Base-by-base conservation (phyloP, 345 rosid genomes). In the Murraya koenigii region DNA sequence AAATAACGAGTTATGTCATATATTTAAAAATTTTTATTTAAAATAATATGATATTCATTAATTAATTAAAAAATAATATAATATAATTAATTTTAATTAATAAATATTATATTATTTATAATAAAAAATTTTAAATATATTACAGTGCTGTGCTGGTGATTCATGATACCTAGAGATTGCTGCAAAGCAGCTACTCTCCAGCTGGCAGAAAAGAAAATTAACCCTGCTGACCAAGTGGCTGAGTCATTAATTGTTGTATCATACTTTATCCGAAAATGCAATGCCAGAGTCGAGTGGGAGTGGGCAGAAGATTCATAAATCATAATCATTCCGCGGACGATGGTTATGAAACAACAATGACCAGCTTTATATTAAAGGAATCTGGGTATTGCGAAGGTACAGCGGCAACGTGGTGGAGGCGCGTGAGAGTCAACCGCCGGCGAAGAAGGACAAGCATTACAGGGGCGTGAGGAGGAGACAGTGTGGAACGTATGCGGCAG, bases 401-500 rank as follows among this genome's bases (percentile, higher is more conserved):
- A 13, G 17, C 49, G 17, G 13, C 49, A 17, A 19, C 56, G 22
- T 3, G 56, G 33, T 0, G 66, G 36, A 7, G 71, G 32, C 52
- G 54, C 5, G 4, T 20, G 28, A 66, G 8, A 5, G 22, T 23
- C 71, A 11, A 11, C 15, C 56, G 72, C 33, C 35, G 14, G 49
- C 4, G 8, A n/a, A 13, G 35, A 69, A 44, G 72, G 56, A 44
- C 3, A 41, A 36, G 72, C 30, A 15, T 25, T 82, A 75, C 36
- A 79, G 30, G 32, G 84, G 87, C 1, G 86, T 86, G 66, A 83
- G 83, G 82, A 82, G 89, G 60, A 77, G 97, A 67, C 94, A 93
- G 14, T 89, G 94, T 93, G 94, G 97, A 67, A 90, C 87, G 67
- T 90, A 78, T 61, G 94, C 92, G 44, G 94, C 94, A 35, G 93